phyloP scores from a whole-genome alignment of 352 stramenopile genomes.

The Phytophthora pisi region DNA sequence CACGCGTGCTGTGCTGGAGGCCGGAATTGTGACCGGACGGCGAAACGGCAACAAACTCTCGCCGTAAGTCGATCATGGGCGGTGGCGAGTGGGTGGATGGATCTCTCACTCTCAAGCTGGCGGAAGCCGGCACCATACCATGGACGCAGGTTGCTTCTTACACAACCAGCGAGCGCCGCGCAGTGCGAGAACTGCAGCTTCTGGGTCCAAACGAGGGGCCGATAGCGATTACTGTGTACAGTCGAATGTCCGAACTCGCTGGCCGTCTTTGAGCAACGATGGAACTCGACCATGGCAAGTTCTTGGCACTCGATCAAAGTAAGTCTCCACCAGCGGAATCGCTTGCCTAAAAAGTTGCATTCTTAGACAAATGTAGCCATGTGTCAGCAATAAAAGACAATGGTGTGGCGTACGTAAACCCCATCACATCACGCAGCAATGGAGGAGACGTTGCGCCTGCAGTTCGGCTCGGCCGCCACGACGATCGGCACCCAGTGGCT shows the following conservation, averaged over 20 bases:
- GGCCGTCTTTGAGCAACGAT: not conserved
- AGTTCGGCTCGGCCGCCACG: slow-evolving; percentile 74
- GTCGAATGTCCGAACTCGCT: no score
- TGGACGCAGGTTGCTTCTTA: no score
- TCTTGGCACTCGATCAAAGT: not conserved
- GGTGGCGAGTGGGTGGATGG: no score
- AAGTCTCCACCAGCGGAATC: not conserved
- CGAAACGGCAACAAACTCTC: not conserved
- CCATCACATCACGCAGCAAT: not conserved
- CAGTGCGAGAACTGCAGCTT: no score
- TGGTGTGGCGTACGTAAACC: slow-evolving; percentile 14
- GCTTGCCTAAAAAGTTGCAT: not conserved
- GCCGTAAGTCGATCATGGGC: no score
- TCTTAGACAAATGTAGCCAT: slow-evolving; percentile 8
- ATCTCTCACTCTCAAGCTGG: no score
- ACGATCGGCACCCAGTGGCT: slow-evolving; percentile 72
- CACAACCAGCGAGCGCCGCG: no score
- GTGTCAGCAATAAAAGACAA: not conserved
- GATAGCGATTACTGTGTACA: no score
- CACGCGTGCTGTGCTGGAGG: not conserved
- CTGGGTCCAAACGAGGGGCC: no score
- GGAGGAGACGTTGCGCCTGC: slow-evolving; percentile 64
- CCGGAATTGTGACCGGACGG: not conserved
- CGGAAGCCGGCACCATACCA: no score
- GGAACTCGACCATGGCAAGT: not conserved